Evolutionary conservation across 371 early-diverging fungal genomes (phyloP).

Genomic region (Capniomyces stellatus): DNA sequence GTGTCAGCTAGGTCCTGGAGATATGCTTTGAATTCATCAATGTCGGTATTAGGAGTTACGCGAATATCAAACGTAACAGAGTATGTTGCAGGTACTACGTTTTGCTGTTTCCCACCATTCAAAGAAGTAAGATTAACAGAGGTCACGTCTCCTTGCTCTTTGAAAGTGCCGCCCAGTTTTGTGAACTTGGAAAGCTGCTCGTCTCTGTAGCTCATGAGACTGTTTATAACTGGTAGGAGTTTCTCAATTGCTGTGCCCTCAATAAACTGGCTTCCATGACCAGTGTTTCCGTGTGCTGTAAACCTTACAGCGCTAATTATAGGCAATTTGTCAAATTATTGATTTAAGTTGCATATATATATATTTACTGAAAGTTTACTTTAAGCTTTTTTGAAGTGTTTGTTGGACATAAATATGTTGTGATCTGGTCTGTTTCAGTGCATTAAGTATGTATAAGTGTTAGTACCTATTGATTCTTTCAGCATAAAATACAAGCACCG

Average conservation of each 20-base stretch:
- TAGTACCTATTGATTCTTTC: constrained; percentile 58
- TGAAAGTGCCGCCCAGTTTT: no score
- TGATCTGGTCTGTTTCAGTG: no score
- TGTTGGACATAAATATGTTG: no score
- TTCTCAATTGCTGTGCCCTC: constrained; percentile 43
- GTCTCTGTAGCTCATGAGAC: constrained; percentile 37
- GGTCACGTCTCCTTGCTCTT: constrained; percentile 49
- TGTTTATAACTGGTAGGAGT: constrained; percentile 33
- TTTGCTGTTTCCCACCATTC: constrained; percentile 33
- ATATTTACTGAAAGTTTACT: no score
- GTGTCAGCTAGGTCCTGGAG: constrained; percentile 31
- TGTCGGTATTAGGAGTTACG: constrained; percentile 40
- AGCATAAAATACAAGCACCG: constrained; percentile 49
- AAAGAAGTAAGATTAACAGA: constrained; percentile 53
- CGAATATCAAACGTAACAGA: constrained; percentile 49
- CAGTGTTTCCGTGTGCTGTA: constrained; percentile 35
- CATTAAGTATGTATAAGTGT: no score
- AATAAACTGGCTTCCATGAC: constrained; percentile 62
- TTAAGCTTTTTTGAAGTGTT: no score
- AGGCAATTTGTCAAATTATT: background rate
- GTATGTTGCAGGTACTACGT: constrained; percentile 45
- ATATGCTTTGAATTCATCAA: constrained; percentile 28
- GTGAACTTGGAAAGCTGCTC: constrained; percentile 17
- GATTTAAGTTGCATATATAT: no score
- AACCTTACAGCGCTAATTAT: constrained; percentile 35